Conservation (phyloP, 176 grass and related monocot genomes). For the Phragmites australis region DNA sequence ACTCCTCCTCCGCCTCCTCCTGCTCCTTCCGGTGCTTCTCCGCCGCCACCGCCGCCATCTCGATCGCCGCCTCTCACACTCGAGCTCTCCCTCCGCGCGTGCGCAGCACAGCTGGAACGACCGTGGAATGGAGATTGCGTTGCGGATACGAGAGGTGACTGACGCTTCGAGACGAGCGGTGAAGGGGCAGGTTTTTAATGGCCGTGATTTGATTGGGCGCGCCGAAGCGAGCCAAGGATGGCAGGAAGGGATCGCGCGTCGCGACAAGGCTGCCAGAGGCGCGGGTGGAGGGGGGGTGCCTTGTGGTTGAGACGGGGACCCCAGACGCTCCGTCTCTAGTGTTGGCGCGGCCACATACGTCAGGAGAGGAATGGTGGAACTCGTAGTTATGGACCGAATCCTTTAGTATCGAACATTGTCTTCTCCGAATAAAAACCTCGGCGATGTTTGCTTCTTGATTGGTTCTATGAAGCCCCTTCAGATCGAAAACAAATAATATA, state of each 20-base stretch:
- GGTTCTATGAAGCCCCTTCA: no score
- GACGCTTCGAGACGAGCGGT: conserved; percentile 32
- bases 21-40: conserved; percentile 31
- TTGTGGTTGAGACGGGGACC: neutral
- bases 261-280: conserved; percentile 40
- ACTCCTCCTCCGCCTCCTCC: conserved; percentile 44
- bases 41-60: conserved; percentile 19
- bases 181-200: neutral
- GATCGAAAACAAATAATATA: no score
- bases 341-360: neutral
- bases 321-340: neutral
- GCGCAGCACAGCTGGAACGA: neutral
- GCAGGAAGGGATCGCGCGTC: conserved; percentile 24
- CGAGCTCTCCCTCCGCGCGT: neutral
- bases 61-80: neutral
- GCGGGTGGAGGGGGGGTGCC: neutral
- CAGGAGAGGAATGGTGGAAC: no score
- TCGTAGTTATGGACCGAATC: no score
- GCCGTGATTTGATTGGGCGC: neutral
- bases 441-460: no score
- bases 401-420: no score
- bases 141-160: neutral
- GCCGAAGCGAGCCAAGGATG: neutral
- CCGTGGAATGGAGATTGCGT: neutral
- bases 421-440: no score